phyloP scores from a whole-genome alignment of 768 basidiomycete genomes.

The Steccherinum ochraceum region DNA sequence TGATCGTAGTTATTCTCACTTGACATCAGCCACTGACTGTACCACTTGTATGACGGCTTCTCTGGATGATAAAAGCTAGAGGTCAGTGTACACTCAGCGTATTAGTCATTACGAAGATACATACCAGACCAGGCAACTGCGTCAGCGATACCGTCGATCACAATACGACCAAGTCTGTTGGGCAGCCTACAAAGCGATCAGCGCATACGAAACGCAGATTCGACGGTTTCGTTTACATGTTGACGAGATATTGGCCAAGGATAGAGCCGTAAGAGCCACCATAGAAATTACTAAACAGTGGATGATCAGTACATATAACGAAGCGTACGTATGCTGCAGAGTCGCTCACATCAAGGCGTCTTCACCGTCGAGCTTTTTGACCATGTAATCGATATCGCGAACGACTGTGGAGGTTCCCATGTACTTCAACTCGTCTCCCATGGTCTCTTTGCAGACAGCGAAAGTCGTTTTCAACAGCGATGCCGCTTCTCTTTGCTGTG shows the following conservation, averaged over 20 bases:
- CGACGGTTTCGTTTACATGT: constrained; percentile 18
- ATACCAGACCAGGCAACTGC: constrained; percentile 22
- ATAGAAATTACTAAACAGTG: constrained; percentile 19
- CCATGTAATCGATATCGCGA: constrained; percentile 26
- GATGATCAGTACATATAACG: neutral
- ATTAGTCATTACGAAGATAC: too few relatives aligned
- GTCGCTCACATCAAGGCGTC: constrained; percentile 17
- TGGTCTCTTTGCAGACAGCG: constrained; percentile 19
- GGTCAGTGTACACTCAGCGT: too few relatives aligned
- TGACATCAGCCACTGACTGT: constrained; percentile 17
- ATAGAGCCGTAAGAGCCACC: constrained; percentile 27
- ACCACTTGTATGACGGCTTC: constrained; percentile 14
- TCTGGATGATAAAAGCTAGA: too few relatives aligned
- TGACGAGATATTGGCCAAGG: constrained; percentile 26
- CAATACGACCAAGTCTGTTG: constrained; percentile 22
- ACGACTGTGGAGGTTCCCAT: constrained; percentile 27
- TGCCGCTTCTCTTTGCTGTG: constrained; percentile 16
- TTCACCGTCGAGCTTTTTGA: constrained; percentile 20
- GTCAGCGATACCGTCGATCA: constrained; percentile 26
- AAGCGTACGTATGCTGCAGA: neutral
- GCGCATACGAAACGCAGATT: neutral
- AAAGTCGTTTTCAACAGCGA: constrained; percentile 19
- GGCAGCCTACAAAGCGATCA: constrained; percentile 19
- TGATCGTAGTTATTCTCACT: constrained; percentile 20
- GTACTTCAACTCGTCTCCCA: constrained; percentile 23